Conservation (phyloP, 805 yeast genomes). For the Pichia cephalocereana region DNA sequence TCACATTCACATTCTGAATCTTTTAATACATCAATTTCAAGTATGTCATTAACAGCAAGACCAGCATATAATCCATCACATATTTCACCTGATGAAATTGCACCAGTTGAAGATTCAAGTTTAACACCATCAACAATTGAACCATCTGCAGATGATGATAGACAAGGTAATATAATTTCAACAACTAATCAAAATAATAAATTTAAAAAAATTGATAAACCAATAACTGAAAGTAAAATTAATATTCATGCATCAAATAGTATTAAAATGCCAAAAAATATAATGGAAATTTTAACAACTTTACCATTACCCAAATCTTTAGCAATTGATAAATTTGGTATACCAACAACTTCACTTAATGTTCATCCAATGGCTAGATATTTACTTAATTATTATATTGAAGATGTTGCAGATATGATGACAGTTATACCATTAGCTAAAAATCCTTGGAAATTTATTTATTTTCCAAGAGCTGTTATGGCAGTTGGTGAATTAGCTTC, state of each 20-base stretch:
- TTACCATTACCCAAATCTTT: constrained; percentile 36
- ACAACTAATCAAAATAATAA: constrained; percentile 12
- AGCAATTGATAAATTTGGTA: constrained; percentile 28
- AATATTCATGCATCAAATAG: constrained; percentile 25
- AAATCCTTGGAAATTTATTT: constrained; percentile 85
- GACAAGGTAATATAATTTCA: background rate
- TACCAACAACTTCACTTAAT: constrained; percentile 54
- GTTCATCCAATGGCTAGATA: constrained; percentile 66
- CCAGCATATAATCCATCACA: background rate
- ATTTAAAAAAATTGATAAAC: constrained; percentile 9
- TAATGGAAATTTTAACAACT: constrained; percentile 42
- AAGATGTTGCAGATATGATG: constrained; percentile 70
- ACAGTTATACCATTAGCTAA: constrained; percentile 57
- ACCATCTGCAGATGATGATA: background rate
- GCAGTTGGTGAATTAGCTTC: constrained; percentile 78
- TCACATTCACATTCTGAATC: background rate
- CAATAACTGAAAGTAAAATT: constrained; percentile 22
- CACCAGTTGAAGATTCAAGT: constrained; percentile 1
- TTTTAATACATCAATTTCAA: constrained; percentile 3
- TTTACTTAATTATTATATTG: constrained; percentile 59
- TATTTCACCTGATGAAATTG: constrained; percentile 4
- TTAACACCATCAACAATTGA: background rate
- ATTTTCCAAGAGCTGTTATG: constrained; percentile 71
- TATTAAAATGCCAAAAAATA: constrained; percentile 41
- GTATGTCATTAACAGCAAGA: constrained; percentile 1